A percentile compares a stretch with the other conserved stretches of the same genome.
Conservation (phyloP, 257 asterid species). For the Apocynum venetum region DNA sequence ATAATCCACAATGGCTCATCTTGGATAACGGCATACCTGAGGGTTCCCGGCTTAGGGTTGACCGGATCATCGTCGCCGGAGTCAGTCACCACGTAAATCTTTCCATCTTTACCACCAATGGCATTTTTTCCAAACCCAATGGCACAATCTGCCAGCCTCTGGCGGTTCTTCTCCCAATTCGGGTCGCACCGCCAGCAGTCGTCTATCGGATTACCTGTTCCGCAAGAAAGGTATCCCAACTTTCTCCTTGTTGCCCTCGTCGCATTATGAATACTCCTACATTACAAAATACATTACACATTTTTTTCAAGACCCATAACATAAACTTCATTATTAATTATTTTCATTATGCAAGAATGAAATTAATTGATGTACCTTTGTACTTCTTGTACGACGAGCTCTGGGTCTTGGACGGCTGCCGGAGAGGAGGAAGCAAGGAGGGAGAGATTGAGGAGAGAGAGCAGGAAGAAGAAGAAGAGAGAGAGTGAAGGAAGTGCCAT, state of each 20-base stretch:
- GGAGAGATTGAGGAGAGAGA: slow-evolving; percentile 27
- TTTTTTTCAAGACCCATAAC: no score
- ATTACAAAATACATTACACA: slow-evolving; percentile 16
- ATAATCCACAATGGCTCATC: slow-evolving; percentile 74
- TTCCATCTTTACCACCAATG: slow-evolving; percentile 60
- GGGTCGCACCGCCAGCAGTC: slow-evolving; percentile 83
- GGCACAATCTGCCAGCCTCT: slow-evolving; percentile 65
- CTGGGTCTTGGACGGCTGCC: slow-evolving; percentile 37
- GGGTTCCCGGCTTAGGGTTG: slow-evolving; percentile 69
- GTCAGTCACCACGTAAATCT: slow-evolving; percentile 57
- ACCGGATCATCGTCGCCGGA: slow-evolving; percentile 47
- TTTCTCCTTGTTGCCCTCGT: slow-evolving; percentile 67
- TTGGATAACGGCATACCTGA: slow-evolving; percentile 61
- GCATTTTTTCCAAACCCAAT: slow-evolving; percentile 81
- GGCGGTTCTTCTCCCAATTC: slow-evolving; percentile 64
- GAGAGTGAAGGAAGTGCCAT: slow-evolving; percentile 36
- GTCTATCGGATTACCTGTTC: slow-evolving; percentile 77
- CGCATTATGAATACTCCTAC: slow-evolving; percentile 51
- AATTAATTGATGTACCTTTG: slow-evolving; percentile 41
- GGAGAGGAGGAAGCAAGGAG: slow-evolving; percentile 46
- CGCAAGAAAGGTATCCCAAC: slow-evolving; percentile 59
- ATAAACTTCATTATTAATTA: neutral
- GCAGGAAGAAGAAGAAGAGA: slow-evolving; percentile 20
- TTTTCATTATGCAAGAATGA: neutral
- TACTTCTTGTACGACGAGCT: slow-evolving; percentile 56